phyloP scores from a whole-genome alignment of 2,329 filamentous ascomycete species.

The Ophiostoma perfectum region DNA sequence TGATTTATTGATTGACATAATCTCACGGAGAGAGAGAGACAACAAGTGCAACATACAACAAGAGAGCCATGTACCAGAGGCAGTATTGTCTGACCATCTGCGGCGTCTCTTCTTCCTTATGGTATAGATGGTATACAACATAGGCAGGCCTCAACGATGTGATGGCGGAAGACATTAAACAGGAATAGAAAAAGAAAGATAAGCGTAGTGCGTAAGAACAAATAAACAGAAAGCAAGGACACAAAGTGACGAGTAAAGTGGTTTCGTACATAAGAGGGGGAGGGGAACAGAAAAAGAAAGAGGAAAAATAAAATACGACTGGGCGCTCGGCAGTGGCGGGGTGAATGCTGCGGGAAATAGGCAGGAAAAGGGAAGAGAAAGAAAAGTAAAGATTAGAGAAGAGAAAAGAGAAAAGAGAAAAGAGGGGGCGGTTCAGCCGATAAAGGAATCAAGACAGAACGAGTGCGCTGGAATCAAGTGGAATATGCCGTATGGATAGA shows the following conservation, averaged over 20 bases:
- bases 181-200: background rate
- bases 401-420: slow-evolving; percentile 8
- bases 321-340: slow-evolving; percentile 7
- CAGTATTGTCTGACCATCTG: background rate
- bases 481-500: background rate
- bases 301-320: background rate
- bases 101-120: slow-evolving; percentile 6
- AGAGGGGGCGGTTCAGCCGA: background rate
- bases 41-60: background rate
- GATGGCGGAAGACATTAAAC: background rate
- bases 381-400: background rate
- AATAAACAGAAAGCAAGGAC: background rate
- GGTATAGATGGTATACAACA: slow-evolving; percentile 3
- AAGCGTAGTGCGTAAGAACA: slow-evolving; percentile 1
- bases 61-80: background rate
- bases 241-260: background rate
- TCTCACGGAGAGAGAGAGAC: background rate
- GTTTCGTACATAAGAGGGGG: background rate
- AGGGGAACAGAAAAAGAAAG: background rate
- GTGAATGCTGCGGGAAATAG: slow-evolving; percentile 13
- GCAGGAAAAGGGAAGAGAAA: slow-evolving; percentile 14
- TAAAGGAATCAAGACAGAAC: background rate
- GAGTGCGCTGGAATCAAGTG: background rate
- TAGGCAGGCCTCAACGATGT: background rate
- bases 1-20: background rate